A percentile compares a stretch with the other conserved stretches of the same genome.
Evolutionary conservation across 495 filamentous ascomycete species (phyloP).

Genomic region (Beverwykella pulmonaria): DNA sequence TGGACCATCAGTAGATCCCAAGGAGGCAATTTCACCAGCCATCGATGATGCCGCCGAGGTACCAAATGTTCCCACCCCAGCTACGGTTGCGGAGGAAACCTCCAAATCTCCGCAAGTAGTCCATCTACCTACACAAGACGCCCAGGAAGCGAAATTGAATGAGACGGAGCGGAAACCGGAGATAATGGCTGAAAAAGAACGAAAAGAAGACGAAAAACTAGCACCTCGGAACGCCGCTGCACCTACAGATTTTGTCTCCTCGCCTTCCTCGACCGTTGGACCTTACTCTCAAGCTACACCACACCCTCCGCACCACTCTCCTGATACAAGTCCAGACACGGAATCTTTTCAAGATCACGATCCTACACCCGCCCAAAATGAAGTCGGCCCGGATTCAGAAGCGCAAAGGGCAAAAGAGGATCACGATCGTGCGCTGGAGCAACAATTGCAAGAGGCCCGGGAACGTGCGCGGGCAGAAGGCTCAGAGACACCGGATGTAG

Average conservation of each 20-base stretch:
- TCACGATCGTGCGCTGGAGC: conserved; percentile 44
- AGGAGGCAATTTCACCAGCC: conserved; percentile 25
- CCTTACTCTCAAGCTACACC: conserved; percentile 49
- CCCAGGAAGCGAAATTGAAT: conserved; percentile 41
- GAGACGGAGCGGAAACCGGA: conserved; percentile 39
- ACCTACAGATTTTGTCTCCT: conserved; percentile 42
- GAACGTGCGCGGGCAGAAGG: conserved; percentile 42
- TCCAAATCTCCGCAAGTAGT: conserved; percentile 37
- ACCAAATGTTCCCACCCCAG: conserved; percentile 21
- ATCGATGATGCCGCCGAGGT: conserved; percentile 33
- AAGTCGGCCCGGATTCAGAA: conserved; percentile 36
- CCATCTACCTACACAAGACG: conserved; percentile 45
- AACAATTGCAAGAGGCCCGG: conserved; percentile 46
- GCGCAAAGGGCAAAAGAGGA: conserved; percentile 46
- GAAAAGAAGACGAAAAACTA: conserved; percentile 33
- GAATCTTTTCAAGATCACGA: conserved; percentile 51
- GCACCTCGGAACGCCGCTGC: conserved; percentile 20
- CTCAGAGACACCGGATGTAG: conserved; percentile 45
- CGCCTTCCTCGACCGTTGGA: conserved; percentile 49
- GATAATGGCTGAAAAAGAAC: conserved; percentile 31
- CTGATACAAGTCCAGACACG: conserved; percentile 59
- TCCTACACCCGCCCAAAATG: conserved; percentile 41
- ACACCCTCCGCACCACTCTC: conserved; percentile 48
- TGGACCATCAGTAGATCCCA: conserved; percentile 27
- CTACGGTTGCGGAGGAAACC: conserved; percentile 18